Evolutionary conservation across 176 grass and related monocot genomes (phyloP).

Genomic region (Juncus inflexus): DNA sequence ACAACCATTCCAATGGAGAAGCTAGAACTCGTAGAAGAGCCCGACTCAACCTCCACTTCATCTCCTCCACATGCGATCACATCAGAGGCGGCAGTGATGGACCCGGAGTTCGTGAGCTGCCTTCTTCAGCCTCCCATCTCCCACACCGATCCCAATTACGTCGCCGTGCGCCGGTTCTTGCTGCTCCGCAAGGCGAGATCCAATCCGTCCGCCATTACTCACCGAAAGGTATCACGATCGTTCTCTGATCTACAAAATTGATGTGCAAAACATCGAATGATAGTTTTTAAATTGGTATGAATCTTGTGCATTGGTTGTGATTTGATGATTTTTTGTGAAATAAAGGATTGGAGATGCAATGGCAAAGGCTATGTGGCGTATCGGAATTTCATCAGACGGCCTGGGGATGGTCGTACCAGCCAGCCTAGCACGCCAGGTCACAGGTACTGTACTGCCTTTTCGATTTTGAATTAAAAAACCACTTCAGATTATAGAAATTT

Average conservation of each 20-base stretch:
- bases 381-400: conserved; percentile 66
- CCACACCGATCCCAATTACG: conserved; percentile 65
- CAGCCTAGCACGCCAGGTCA: conserved; percentile 73
- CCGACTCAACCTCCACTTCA: too few relatives aligned
- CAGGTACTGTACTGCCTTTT: conserved; percentile 34
- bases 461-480: conserved; percentile 12
- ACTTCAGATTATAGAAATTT: not conserved
- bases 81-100: conserved; percentile 17
- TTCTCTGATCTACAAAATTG: not conserved
- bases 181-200: conserved; percentile 58
- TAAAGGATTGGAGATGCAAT: conserved; percentile 91
- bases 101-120: conserved; percentile 87
- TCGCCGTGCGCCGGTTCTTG: conserved; percentile 58
- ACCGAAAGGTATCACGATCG: conserved; percentile 41
- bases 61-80: too few relatives aligned
- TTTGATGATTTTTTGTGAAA: conserved; percentile 9
- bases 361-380: conserved; percentile 75
- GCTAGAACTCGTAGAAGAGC: too few relatives aligned
- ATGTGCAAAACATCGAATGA: not conserved
- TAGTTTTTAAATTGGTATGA: conserved; percentile 4
- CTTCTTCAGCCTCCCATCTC: conserved; percentile 67
- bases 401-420: conserved; percentile 35
- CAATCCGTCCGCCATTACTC: conserved; percentile 38
- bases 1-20: too few relatives aligned
- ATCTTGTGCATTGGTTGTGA: not conserved